Base-by-base conservation (phyloP, 2,329 filamentous ascomycete genomes). In the Pseudonectria foliicola region DNA sequence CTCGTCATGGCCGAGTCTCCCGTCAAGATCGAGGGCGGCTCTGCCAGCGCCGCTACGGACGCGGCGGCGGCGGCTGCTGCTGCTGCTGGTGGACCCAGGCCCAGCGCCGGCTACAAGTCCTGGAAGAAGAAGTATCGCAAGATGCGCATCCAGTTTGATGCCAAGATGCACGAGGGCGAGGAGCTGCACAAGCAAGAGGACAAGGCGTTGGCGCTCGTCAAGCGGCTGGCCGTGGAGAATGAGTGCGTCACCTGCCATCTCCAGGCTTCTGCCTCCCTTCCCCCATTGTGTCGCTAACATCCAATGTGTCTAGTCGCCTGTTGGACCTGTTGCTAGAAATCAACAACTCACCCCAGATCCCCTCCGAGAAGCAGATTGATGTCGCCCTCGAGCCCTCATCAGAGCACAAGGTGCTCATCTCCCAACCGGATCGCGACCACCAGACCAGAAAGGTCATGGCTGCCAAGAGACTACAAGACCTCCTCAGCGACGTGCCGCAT, bases 81-180 rank as follows among this genome's bases (percentile, higher is more conserved):
- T 21, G 18, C 18, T 6, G 18, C 18, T 21, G 18, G 5, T 21
- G 18, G 18, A 21, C 18, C 18, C 18, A 52, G 53, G 31, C 57
- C 49, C 48, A 54, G 50, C 66, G 60, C 68, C 63, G 52, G 73
- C 66, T 77, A 81, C 60, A 81, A 77, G 54, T 82, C 77, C 29
- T 82, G 73, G 71, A 87, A 85, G 74, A 94, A 95, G 67, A 98
- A 98, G 70, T 98, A 93, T 61, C 82, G 84, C 52, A 93, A 93
- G 72, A 85, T 92, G 79, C 81, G 83, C 63, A 72, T 82, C 57
- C 69, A 72, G 18, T 93, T 92, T 55, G 84, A 92, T 49, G 71
- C 79, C 33, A 78, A 77, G 53, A 85, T 89, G 75, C 75, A 81
- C 38, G 78, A 86, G 46, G 85, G 86, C 58, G 92, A 94, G 62